phyloP scores from a whole-genome alignment of 176 grass and related monocot genomes.

The Phyllostachys edulis region DNA sequence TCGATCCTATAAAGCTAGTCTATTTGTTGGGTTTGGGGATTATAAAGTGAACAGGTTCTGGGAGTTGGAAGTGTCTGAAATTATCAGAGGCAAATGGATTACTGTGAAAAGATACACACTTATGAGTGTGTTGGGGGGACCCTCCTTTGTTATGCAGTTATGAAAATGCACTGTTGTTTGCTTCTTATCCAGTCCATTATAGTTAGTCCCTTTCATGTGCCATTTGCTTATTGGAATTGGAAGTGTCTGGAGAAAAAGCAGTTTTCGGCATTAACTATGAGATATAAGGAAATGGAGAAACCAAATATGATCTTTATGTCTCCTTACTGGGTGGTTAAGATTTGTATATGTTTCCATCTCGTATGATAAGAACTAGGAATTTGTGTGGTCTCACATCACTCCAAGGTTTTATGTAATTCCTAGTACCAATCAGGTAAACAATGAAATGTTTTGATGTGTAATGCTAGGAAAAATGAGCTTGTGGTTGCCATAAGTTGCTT shows the following conservation, averaged over 20 bases:
- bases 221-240: slow-evolving; percentile 19
- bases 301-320: background rate
- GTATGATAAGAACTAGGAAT: background rate
- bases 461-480: background rate
- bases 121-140: slow-evolving; percentile 1
- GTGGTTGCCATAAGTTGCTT: background rate
- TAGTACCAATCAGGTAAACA: background rate
- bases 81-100: background rate
- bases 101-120: background rate
- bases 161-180: slow-evolving; percentile 1
- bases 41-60: background rate
- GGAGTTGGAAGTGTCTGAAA: background rate
- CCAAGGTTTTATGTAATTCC: background rate
- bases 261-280: slow-evolving; percentile 10
- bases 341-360: background rate
- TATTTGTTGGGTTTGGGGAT: background rate
- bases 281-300: background rate
- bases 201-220: slow-evolving; percentile 1
- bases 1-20: background rate
- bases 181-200: slow-evolving; percentile 23
- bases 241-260: background rate
- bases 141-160: background rate
- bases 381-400: background rate
- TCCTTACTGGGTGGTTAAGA: slow-evolving; percentile 9
- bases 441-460: background rate